A percentile compares a stretch with the other conserved stretches of the same genome.
Evolutionary conservation across 768 basidiomycete genomes (phyloP).

Genomic region (Xanthoconium purpureum): DNA sequence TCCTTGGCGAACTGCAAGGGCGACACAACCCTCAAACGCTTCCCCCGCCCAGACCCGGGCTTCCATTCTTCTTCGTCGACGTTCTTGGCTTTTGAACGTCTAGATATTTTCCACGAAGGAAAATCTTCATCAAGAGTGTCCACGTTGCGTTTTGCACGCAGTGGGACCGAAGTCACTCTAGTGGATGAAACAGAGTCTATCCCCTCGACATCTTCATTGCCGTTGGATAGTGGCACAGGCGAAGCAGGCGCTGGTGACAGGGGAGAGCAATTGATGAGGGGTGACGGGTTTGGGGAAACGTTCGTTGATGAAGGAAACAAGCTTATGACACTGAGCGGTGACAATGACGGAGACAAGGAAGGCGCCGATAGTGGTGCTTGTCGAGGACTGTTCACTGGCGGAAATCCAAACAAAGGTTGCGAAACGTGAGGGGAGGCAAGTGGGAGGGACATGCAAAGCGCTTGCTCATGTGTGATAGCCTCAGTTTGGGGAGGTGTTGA

Average conservation of each 20-base stretch:
- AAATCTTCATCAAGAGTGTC: constrained; percentile 1
- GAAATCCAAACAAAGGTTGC: background rate
- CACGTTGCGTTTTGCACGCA: constrained; percentile 13
- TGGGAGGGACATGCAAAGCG: background rate
- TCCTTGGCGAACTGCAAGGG: background rate
- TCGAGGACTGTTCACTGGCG: background rate
- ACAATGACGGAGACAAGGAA: constrained; percentile 9
- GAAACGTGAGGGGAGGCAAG: background rate
- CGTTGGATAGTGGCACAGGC: background rate
- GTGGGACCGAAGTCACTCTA: background rate
- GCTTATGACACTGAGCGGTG: constrained; percentile 16
- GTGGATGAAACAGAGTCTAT: background rate
- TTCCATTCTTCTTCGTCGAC: constrained; percentile 25
- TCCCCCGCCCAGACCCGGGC: constrained; percentile 4
- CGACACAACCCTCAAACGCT: background rate
- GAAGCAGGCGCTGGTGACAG: background rate
- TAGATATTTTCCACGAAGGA: background rate
- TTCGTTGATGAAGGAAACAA: constrained; percentile 9
- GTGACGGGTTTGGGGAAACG: constrained; percentile 2
- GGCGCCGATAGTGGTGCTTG: background rate
- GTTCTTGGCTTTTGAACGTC: constrained; percentile 12
- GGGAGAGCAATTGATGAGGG: background rate
- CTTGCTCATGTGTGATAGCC: background rate
- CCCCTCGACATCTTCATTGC: background rate
- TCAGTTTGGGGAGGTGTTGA: background rate